phyloP scores from a whole-genome alignment of 2,329 filamentous ascomycete species.

The Talaromyces islandicus region DNA sequence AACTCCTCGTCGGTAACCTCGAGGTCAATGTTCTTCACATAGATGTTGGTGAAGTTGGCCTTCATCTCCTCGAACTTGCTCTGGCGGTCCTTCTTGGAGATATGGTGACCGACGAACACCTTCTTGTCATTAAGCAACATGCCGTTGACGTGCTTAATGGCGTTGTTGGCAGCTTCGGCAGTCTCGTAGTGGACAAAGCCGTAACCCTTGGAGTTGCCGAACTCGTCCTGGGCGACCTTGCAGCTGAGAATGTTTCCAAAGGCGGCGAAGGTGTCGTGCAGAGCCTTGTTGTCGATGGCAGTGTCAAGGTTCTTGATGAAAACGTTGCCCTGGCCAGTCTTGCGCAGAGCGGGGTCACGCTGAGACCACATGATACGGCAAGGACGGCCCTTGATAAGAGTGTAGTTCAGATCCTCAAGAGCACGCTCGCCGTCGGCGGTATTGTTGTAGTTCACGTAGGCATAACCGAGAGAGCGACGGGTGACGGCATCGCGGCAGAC shows the following conservation, averaged over 20 bases:
- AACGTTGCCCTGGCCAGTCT: constrained; percentile 98
- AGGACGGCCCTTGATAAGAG: constrained; percentile 94
- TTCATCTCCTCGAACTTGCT: constrained; percentile 99
- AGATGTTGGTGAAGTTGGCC: constrained; percentile 99
- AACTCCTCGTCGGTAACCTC: constrained; percentile 92
- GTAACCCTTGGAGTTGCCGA: constrained; percentile 95
- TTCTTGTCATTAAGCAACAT: constrained; percentile 99
- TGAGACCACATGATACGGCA: constrained; percentile 99
- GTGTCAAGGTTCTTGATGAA: constrained; percentile 99
- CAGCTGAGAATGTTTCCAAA: constrained; percentile 99
- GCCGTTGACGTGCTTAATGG: constrained; percentile 99
- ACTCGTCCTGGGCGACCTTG: constrained; percentile 98
- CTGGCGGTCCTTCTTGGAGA: constrained; percentile 99
- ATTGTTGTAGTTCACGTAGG: constrained; percentile 99
- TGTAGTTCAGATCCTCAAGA: constrained; percentile 99
- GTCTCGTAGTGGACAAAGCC: constrained; percentile 99
- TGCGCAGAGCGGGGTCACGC: constrained; percentile 96
- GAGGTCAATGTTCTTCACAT: constrained; percentile 92
- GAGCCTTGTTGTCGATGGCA: constrained; percentile 99
- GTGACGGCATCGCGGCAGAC: constrained; percentile 99
- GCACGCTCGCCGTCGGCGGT: constrained; percentile 94
- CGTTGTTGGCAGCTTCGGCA: constrained; percentile 89
- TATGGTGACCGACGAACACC: constrained; percentile 98
- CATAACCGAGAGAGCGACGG: constrained; percentile 95
- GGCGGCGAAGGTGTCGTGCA: constrained; percentile 97